Evolutionary conservation across 148 eudicot genomes (phyloP).

Genomic region (Selenicereus undatus): DNA sequence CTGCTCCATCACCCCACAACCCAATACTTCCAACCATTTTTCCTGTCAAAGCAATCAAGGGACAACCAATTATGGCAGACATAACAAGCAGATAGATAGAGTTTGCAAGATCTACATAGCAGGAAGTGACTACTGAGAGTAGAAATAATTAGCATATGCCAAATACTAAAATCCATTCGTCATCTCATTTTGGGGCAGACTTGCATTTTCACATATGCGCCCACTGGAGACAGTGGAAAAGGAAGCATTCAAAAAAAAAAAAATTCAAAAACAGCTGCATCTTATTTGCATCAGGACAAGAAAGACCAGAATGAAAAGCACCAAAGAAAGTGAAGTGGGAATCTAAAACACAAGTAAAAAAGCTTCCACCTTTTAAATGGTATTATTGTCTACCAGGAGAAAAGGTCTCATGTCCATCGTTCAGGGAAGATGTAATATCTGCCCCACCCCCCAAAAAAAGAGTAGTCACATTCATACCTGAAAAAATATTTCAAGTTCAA

Average conservation of each 20-base stretch:
- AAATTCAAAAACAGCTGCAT: neutral
- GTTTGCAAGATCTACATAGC: neutral
- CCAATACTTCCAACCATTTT: conserved; percentile 95
- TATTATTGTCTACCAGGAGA: neutral
- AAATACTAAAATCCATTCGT: neutral
- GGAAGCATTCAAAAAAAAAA: neutral
- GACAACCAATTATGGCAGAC: neutral
- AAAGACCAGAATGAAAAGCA: neutral
- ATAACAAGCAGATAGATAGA: neutral
- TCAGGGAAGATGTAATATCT: neutral
- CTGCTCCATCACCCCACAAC: conserved; percentile 95
- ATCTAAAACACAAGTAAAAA: neutral
- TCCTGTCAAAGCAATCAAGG: conserved; percentile 46
- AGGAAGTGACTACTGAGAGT: neutral
- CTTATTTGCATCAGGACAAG: neutral
- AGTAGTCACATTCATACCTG: conserved; percentile 47
- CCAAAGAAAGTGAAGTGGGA: neutral
- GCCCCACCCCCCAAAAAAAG: neutral
- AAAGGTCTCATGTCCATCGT: neutral
- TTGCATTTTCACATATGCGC: neutral
- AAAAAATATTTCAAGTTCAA: conserved; percentile 92
- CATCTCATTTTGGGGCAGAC: neutral
- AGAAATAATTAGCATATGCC: neutral
- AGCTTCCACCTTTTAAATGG: neutral
- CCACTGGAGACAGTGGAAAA: neutral